Base-by-base conservation (phyloP, 192 early-diverging fungal genomes). In the Podila epigama region DNA sequence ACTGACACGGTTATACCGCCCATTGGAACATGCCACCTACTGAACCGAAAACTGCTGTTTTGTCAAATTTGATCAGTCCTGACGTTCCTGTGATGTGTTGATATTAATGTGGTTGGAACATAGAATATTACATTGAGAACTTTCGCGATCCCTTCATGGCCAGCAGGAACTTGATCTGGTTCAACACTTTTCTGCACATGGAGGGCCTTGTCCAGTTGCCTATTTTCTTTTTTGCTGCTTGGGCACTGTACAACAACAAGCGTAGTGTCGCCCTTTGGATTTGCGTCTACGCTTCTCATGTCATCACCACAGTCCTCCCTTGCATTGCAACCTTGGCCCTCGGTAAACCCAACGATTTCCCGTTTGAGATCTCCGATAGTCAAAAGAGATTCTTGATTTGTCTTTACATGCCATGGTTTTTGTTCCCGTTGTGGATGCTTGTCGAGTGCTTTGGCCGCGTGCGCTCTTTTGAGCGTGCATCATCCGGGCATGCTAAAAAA, bases 231-330 rank as follows among this genome's bases (percentile, higher is more conserved):
- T 89, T 86, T 40, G 85, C 86, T 13, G 82, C 81, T 20, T 79
- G 79, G 60, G 84, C 82, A 5, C 63, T 93, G 48, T 88, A 85
- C 72, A 79, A 83, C 51, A 77, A 83, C 70, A 83, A 70, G 35
- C 64, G 52, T 22, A 69, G 61, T 27, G 58, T 82, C 15, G 77
- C 79, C 22, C 58, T 82, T 63, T 80, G 82, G 65, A 75, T 92
- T 40, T 73, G 85, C 42, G 68, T 89, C 27, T 94, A 94, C 68
- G 81, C 88, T 3, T 81, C 82, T n/a, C 93, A 94, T 70, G 92
- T 93, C 27, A 69, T 82, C 35, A 94, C 93, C 6, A 92, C 92
- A 5, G 84, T 92, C 48, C 42, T 86, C 32, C 86, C 89, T 1
- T 79, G 83, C 18, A 79, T 94, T 18, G 70, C 71, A 27, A 87